Conservation (phyloP, 768 basidiomycete species). For the Tricholoma terreum region DNA sequence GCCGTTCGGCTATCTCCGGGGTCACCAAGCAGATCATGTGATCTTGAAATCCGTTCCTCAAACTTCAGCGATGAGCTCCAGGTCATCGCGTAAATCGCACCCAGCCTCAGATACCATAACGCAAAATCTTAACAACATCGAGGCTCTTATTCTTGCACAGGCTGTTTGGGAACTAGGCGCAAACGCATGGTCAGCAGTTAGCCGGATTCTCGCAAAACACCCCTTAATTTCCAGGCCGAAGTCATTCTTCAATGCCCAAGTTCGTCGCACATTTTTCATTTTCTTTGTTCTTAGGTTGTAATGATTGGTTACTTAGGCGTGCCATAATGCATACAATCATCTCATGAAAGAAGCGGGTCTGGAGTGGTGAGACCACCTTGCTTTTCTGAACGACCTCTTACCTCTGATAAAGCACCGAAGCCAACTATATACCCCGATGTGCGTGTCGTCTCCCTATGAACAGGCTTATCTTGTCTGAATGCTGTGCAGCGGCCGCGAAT, state of each 20-base stretch:
- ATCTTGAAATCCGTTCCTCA: no score
- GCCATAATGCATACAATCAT: constrained; percentile 60
- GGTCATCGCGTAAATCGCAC: constrained; percentile 22
- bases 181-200: constrained; percentile 63
- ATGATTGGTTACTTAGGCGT: constrained; percentile 45
- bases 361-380: constrained; percentile 47
- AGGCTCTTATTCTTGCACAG: constrained; percentile 82
- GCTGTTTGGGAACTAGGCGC: constrained; percentile 81
- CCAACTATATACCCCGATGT: constrained; percentile 54
- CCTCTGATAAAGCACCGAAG: constrained; percentile 41
- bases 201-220: constrained; percentile 65
- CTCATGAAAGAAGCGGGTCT: constrained; percentile 69
- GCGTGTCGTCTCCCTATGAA: not conserved
- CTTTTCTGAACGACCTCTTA: constrained; percentile 6
- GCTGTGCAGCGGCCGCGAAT: constrained; percentile 54
- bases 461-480: constrained; percentile 6
- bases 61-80: constrained; percentile 26
- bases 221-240: constrained; percentile 63
- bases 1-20: no score
- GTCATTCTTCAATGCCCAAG: constrained; percentile 67
- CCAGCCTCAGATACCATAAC: constrained; percentile 14
- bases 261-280: constrained; percentile 29
- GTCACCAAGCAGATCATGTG: not conserved
- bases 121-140: constrained; percentile 40
- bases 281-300: constrained; percentile 4